Evolutionary conservation across 1,284 basidiomycete species (phyloP).

Genomic region (Puccinia horiana): DNA sequence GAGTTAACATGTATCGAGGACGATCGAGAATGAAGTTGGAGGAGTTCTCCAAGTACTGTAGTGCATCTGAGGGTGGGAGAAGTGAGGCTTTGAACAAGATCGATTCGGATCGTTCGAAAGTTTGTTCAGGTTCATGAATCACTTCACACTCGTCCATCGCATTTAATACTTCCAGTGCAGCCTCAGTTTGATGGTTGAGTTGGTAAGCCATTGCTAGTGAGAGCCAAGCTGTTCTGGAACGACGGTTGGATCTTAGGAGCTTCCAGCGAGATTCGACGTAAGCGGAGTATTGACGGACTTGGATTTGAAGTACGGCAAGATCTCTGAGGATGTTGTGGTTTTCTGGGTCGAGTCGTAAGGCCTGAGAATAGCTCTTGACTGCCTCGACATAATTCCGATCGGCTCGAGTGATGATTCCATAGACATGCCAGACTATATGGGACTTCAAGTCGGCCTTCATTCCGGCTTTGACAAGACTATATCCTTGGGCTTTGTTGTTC

Average conservation of each 20-base stretch:
- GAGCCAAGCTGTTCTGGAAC: conserved; percentile 84
- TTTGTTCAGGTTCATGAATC: conserved; percentile 55
- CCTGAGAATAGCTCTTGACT: conserved; percentile 74
- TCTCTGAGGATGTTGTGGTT: conserved; percentile 92
- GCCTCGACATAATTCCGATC: conserved; percentile 86
- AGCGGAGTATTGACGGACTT: conserved; percentile 78
- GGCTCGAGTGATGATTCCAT: conserved; percentile 86
- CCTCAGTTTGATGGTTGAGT: conserved; percentile 72
- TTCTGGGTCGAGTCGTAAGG: conserved; percentile 87
- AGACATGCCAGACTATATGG: conserved; percentile 98
- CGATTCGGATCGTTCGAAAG: conserved; percentile 31
- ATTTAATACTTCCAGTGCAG: conserved; percentile 74
- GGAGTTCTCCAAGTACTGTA: conserved; percentile 60
- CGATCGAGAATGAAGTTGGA: conserved; percentile 32
- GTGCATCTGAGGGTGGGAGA: conserved; percentile 63
- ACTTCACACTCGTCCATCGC: conserved; percentile 63
- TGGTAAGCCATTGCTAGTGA: conserved; percentile 85
- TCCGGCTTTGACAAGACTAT: conserved; percentile 83
- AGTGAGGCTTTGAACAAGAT: conserved; percentile 38
- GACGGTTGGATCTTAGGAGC: conserved; percentile 78
- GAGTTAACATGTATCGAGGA: conserved; percentile 22
- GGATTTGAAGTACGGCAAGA: conserved; percentile 82
- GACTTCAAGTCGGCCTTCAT: conserved; percentile 83
- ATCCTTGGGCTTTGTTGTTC: conserved; percentile 74
- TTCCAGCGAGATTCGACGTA: conserved; percentile 81